phyloP scores from a whole-genome alignment of 2,329 filamentous ascomycete genomes.

The Sporothrix variecibatus region DNA sequence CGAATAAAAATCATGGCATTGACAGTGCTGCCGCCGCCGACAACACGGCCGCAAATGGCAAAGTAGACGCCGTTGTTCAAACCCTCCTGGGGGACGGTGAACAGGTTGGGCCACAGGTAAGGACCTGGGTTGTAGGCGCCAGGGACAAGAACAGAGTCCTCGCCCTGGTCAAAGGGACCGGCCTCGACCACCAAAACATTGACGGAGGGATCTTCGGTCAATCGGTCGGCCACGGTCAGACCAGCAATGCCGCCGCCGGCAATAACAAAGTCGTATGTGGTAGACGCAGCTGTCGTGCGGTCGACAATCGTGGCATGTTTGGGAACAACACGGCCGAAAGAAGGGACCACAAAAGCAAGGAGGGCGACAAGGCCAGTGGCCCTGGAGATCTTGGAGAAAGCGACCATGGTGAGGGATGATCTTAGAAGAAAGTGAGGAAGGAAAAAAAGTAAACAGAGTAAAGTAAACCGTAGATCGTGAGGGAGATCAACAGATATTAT shows the following conservation, averaged over 20 bases:
- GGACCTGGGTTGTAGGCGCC: slow-evolving; percentile 36
- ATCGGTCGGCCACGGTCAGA: slow-evolving; percentile 43
- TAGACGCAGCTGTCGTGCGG: background rate
- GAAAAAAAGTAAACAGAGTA: background rate
- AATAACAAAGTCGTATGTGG: slow-evolving; percentile 32
- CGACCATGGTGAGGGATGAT: background rate
- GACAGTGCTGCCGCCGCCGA: slow-evolving; percentile 65
- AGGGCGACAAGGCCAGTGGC: background rate
- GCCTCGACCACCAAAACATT: slow-evolving; percentile 36
- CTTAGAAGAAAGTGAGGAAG: background rate
- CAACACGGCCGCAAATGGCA: slow-evolving; percentile 43
- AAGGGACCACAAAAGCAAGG: background rate
- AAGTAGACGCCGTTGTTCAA: slow-evolving; percentile 38
- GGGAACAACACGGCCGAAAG: background rate
- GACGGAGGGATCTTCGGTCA: slow-evolving; percentile 44
- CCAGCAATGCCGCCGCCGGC: slow-evolving; percentile 44
- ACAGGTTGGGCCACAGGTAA: slow-evolving; percentile 43
- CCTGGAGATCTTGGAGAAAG: background rate
- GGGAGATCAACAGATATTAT: background rate
- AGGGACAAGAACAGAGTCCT: slow-evolving; percentile 37
- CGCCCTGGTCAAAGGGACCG: slow-evolving; percentile 33
- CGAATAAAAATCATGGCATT: slow-evolving; percentile 61
- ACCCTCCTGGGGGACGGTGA: slow-evolving; percentile 38
- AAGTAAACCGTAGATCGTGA: background rate
- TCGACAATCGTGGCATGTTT: slow-evolving; percentile 18